Base-by-base conservation (phyloP, 2,329 filamentous ascomycete species). In the Ramularia endophylla region DNA sequence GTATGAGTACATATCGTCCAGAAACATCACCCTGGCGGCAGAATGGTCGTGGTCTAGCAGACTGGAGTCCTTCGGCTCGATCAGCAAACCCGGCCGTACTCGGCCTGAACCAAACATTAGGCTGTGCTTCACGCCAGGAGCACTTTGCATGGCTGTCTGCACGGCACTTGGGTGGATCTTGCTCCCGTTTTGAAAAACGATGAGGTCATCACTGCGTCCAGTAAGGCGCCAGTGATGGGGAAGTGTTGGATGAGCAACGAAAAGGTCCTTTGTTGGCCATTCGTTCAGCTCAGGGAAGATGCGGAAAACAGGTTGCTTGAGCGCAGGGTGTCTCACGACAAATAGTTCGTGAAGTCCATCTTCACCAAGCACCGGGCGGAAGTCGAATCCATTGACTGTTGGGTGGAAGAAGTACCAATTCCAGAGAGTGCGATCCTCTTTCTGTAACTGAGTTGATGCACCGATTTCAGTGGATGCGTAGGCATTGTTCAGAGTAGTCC, bases 151-250 rank as follows among this genome's bases (percentile, higher is more conserved):
- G 16, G n/a, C 18, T 36, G 25, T 19, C 36, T 33, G 31, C 18
- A 68, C 3, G 59, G 64, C 3, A 69, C 54, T 0, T 69, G 68
- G 46, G 75, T 75, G 20, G 68, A 58, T 42, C 71, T 72, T 33
- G 65, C 60, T 1, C 67, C 67, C 43, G 66, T 69, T 28, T 57
- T 63, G 9, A 70, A 25, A 50, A 1, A 70, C 60, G 20, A 72
- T 61, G 1, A 69, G 57, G 48, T 72, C 68, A 41, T 71, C 67
- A 12, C 46, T 43, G 1, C 68, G 54, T 1, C 66, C 65, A 13
- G 57, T 41, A 36, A 59, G 68, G 7, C 54, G 58, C 61, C 64
- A 71, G 1, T 62, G 47, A 28, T 54, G 40, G 0, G 51, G 43
- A 5, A 62, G 61, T 1, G 45, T 55, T 1, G 67, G 63, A 43